Percentiles rank a stretch among this genome's conserved stretches.
phyloP scores from a whole-genome alignment of 495 filamentous ascomycete species.

The Penicillium odoratum region DNA sequence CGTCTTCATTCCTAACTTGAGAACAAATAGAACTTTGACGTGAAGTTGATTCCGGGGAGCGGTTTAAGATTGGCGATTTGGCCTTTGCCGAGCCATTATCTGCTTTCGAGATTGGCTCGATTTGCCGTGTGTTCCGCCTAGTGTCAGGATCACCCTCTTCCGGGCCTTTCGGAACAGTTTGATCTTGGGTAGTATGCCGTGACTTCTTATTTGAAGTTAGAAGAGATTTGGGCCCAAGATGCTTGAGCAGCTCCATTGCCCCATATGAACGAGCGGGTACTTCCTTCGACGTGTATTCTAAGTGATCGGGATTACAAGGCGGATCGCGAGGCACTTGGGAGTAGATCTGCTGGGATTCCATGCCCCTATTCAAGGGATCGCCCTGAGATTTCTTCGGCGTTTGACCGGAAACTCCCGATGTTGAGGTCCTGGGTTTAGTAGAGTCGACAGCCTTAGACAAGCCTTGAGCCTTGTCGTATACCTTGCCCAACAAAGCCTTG shows the following conservation, averaged over 20 bases:
- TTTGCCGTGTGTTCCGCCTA: not conserved
- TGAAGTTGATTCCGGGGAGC: not conserved
- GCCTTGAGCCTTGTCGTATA: conserved; percentile 6
- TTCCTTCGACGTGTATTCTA: not conserved
- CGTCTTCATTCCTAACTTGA: not conserved
- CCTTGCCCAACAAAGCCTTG: conserved; percentile 18
- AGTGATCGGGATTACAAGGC: not conserved
- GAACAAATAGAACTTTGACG: conserved; percentile 10
- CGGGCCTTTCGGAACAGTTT: not conserved
- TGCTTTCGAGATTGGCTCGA: not conserved
- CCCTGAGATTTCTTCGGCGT: not conserved
- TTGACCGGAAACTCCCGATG: not conserved
- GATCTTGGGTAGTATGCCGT: not conserved
- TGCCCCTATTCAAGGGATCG: not conserved
- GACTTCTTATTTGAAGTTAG: not conserved
- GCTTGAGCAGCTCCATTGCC: conserved; percentile 12
- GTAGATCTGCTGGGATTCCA: conserved; percentile 18
- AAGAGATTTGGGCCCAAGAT: conserved; percentile 4
- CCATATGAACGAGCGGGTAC: not conserved
- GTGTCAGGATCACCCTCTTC: not conserved
- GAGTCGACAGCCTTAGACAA: not conserved
- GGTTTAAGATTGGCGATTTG: not conserved
- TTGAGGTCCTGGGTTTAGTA: not conserved
- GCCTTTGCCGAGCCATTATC: not conserved
- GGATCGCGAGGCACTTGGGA: conserved; percentile 9